Base-by-base conservation (phyloP, 306 rosid genomes). In the Fragaria nilgerrensis region DNA sequence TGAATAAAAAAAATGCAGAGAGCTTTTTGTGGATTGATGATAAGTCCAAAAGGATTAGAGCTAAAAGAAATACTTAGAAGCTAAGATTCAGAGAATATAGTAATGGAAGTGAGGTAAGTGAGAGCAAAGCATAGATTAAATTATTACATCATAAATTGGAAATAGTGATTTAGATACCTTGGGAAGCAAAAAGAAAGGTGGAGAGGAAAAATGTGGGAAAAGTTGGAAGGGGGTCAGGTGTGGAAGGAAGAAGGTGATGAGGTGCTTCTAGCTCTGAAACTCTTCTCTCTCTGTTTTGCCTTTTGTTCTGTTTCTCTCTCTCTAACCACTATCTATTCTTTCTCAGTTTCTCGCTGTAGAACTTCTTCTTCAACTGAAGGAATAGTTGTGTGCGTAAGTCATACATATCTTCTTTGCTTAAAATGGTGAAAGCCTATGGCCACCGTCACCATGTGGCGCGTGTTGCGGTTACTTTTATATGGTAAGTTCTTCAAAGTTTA, bases 21-120 rank as follows among this genome's bases (percentile, higher is more conserved):
- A 70, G 70, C 73, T 79, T 79, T 73, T 17, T 37, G 56, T 66
- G 77, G 70, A 43, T 77, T 64, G 55, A 72, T 55, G 55, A 72
- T 69, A 49, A 32, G 70, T 65, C 70, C 17, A 43, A 47, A 49
- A 49, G 55, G 1, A 65, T 52, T 29, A 39, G 48, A 76, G 79
- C 61, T 19, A 29, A 55, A 29, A 27, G 65, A 48, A 48, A 82
- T 72, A 68, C 93, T 82, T 87, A 66, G 59, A 62, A 63, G 89
- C 83, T 85, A 90, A 89, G 96, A 84, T 85, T 89, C 78, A 79
- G 49, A 62, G 84, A 68, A 72, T 56, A 69, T 19, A 48, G 80
- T 41, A 74, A 44, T 44, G 80, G 70, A 41, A 80, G 83, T 73
- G 61, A 81, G 2, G 45, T 12, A 43, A 43, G 45, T 9, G 45